Evolutionary conservation across 176 grass and related monocot genomes (phyloP).

Genomic region (Triticum monococcum): DNA sequence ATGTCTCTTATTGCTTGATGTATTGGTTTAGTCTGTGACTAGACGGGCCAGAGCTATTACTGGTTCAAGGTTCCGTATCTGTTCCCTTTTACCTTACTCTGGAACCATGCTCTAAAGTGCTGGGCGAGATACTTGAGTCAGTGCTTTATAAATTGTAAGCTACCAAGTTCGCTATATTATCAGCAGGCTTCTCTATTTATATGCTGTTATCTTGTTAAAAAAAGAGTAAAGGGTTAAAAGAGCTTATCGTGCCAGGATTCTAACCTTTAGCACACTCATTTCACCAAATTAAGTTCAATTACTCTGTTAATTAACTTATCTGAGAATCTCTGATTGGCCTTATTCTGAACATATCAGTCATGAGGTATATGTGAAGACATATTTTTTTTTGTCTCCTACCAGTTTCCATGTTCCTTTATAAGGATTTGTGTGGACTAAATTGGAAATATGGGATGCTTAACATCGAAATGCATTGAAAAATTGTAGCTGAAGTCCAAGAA

Average conservation of each 20-base stretch:
- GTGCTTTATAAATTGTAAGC: neutral
- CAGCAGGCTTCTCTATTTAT: neutral
- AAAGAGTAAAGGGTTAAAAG: neutral
- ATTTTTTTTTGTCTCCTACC: neutral
- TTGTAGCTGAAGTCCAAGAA: neutral
- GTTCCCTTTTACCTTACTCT: neutral
- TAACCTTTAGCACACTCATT: neutral
- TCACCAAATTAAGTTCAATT: neutral
- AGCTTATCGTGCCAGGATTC: neutral
- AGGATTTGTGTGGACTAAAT: neutral
- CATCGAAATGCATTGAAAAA: slow-evolving; percentile 5
- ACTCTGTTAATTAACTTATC: neutral
- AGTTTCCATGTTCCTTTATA: neutral
- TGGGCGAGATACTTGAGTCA: neutral
- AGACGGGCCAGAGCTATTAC: neutral
- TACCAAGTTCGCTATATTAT: neutral
- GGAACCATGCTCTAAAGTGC: neutral
- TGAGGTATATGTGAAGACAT: neutral
- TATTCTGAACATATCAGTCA: neutral
- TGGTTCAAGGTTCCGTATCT: neutral
- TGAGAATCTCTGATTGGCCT: slow-evolving; percentile 14
- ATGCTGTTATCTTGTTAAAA: neutral
- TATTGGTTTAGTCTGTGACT: neutral
- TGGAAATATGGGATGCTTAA: neutral
- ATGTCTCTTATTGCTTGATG: neutral